A percentile compares a stretch with the other conserved stretches of the same genome.
These are phyloP conservation scores for Cajanus cajan DNA, from an alignment of 306 rosid species.

Conservation along the genomic window DNA sequence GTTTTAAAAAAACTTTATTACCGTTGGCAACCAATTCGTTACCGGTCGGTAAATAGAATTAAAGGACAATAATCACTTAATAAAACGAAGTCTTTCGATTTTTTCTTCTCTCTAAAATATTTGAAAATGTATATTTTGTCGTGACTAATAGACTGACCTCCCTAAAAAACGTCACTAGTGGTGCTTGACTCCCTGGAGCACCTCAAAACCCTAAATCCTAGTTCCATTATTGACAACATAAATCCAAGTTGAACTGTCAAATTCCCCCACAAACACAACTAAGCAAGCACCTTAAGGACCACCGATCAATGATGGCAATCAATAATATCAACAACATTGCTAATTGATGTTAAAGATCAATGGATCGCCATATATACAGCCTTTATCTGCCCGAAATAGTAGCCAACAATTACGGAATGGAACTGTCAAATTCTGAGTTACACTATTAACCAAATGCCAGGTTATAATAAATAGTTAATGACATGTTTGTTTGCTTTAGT, in stretches of 20 bases:
- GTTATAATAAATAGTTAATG: neutral
- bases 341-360: neutral
- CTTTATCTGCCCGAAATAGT: neutral
- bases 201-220: neutral
- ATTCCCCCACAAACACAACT: neutral
- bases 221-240: neutral
- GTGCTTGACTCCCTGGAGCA: neutral
- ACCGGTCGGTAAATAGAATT: neutral
- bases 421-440: neutral
- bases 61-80: neutral
- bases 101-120: neutral
- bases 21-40: neutral
- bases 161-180: neutral
- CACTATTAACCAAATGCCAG: neutral
- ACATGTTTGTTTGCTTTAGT: no score
- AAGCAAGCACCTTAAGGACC: neutral
- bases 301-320: neutral
- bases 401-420: neutral
- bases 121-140: neutral
- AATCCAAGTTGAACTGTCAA: neutral
- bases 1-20: neutral
- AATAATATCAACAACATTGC: neutral
- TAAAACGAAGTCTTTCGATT: neutral
- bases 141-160: neutral
- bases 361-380: neutral